These are phyloP conservation scores for Setomelanomma holmii DNA, from an alignment of 2,329 filamentous ascomycete species.

Conservation along the genomic window DNA sequence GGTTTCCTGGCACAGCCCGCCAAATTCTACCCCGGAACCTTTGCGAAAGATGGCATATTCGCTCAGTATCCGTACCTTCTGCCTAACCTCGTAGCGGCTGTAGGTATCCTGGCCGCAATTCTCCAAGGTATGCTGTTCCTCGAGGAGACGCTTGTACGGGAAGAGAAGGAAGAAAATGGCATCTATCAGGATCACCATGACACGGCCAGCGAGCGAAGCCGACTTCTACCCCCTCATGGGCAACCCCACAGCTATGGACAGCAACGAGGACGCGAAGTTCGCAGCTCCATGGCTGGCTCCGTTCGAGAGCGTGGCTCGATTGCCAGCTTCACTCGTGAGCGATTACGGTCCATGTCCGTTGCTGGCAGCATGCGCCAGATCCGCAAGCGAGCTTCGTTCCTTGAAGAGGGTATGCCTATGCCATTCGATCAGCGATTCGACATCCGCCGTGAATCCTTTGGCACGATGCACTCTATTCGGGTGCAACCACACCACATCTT, in stretches of 20 bases:
- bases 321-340: conserved; percentile 31
- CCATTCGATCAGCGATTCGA: conserved; percentile 44
- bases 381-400: conserved; percentile 45
- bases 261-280: conserved; percentile 37
- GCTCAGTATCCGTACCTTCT: conserved; percentile 83
- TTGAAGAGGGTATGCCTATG: conserved; percentile 46
- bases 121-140: conserved; percentile 79
- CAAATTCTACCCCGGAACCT: conserved; percentile 73
- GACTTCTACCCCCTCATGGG: conserved; percentile 53
- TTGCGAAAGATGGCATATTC: conserved; percentile 74
- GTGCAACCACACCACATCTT: conserved; percentile 35
- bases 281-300: conserved; percentile 36
- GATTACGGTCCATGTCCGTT: conserved; percentile 38
- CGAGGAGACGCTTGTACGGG: conserved; percentile 69
- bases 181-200: conserved; percentile 65
- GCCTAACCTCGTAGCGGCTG: conserved; percentile 84
- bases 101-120: conserved; percentile 79
- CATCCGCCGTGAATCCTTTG: conserved; percentile 45
- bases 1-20: conserved; percentile 84
- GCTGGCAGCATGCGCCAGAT: conserved; percentile 41
- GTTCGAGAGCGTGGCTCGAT: conserved; percentile 34
- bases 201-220: conserved; percentile 73
- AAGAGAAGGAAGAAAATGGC: conserved; percentile 47
- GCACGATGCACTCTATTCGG: conserved; percentile 47
- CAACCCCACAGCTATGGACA: conserved; percentile 60